A percentile compares a stretch with the other conserved stretches of the same genome.
phyloP scores from a whole-genome alignment of 1,139 yeast species.

The Debaryomyces sp. region DNA sequence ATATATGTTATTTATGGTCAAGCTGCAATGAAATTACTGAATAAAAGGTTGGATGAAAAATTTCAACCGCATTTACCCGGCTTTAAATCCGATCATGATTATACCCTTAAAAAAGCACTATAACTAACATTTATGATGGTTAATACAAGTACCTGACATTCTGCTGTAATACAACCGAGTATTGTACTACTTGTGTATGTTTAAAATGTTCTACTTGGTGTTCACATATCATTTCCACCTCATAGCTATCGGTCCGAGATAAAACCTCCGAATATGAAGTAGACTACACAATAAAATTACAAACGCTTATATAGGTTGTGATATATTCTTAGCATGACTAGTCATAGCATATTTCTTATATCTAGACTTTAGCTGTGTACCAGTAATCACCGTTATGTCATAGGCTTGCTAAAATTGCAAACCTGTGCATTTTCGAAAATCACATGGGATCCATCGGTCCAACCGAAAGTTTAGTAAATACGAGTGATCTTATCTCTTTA shows the following conservation, averaged over 20 bases:
- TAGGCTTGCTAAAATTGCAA: background rate
- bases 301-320: no score
- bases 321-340: no score
- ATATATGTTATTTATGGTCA: background rate
- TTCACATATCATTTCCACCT: background rate
- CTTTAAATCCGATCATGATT: background rate
- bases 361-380: background rate
- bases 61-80: constrained; percentile 7
- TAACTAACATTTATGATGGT: background rate
- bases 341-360: background rate
- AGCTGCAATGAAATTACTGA: background rate
- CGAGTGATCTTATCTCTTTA: background rate
- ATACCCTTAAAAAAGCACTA: background rate
- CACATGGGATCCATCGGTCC: background rate
- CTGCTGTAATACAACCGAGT: background rate
- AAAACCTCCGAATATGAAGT: background rate
- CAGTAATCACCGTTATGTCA: background rate
- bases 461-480: background rate
- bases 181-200: background rate
- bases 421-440: background rate
- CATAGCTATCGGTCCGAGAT: background rate
- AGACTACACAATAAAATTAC: background rate
- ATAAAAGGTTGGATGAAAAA: constrained; percentile 1
- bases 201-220: background rate
- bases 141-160: background rate